phyloP scores from a whole-genome alignment of 768 basidiomycete species.

The Pleurotus giganteus region DNA sequence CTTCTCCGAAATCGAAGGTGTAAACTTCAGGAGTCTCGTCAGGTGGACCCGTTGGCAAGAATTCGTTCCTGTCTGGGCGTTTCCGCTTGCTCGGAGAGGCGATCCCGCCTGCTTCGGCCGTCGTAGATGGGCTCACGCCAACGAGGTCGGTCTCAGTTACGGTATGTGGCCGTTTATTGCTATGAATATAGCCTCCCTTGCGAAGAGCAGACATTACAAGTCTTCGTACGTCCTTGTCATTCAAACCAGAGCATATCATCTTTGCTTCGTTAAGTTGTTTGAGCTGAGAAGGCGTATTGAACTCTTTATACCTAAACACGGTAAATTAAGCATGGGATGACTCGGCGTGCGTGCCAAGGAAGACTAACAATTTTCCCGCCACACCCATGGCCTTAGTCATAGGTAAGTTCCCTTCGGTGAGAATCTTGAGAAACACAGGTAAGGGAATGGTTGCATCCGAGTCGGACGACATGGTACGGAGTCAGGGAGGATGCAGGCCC shows the following conservation, averaged over 20 bases:
- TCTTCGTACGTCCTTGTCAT: slow-evolving; percentile 64
- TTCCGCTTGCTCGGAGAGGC: slow-evolving; percentile 54
- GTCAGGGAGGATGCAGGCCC: too few species aligned
- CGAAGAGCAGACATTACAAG: slow-evolving; percentile 56
- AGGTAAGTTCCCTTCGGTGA: slow-evolving; percentile 56
- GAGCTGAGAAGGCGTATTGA: slow-evolving; percentile 60
- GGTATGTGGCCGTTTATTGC: not conserved
- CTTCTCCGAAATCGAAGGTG: slow-evolving; percentile 69
- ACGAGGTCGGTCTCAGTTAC: slow-evolving; percentile 9
- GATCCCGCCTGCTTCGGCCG: slow-evolving; percentile 25
- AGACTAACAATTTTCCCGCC: slow-evolving; percentile 65
- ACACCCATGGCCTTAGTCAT: slow-evolving; percentile 67
- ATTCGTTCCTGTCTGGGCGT: slow-evolving; percentile 56
- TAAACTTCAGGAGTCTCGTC: slow-evolving; percentile 52
- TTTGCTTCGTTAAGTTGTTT: slow-evolving; percentile 56
- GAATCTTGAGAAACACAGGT: slow-evolving; percentile 63
- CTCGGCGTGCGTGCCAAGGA: too few species aligned
- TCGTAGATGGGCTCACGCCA: slow-evolving; percentile 18
- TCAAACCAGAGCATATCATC: slow-evolving; percentile 56
- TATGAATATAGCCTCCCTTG: slow-evolving; percentile 57
- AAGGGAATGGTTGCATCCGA: slow-evolving; percentile 54
- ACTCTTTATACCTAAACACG: slow-evolving; percentile 73
- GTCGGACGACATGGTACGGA: too few species aligned
- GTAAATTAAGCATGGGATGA: too few species aligned
- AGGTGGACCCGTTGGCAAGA: slow-evolving; percentile 47